These are phyloP conservation scores for Penicillium palitans DNA, from an alignment of 2,329 filamentous ascomycete genomes.

Conservation along the genomic window DNA sequence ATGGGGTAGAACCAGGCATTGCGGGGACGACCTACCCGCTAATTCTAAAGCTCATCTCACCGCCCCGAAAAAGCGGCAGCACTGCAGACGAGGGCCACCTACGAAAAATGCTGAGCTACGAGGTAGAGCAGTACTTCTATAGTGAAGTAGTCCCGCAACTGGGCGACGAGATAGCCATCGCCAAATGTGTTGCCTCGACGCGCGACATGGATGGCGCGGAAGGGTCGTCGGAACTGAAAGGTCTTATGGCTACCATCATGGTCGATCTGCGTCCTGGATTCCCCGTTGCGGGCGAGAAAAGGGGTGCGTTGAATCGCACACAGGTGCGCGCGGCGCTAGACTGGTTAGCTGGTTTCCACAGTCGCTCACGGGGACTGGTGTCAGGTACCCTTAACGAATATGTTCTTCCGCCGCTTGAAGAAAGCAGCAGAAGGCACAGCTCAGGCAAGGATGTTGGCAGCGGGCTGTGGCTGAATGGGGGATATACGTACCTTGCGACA, in stretches of 20 bases:
- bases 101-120: constrained; percentile 66
- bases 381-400: constrained; percentile 30
- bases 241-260: constrained; percentile 57
- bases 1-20: constrained; percentile 18
- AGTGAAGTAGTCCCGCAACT: constrained; percentile 55
- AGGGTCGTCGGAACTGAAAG: constrained; percentile 27
- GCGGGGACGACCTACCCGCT: constrained; percentile 34
- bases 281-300: constrained; percentile 51
- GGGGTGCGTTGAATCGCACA: constrained; percentile 43
- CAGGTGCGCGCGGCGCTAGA: constrained; percentile 58
- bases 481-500: constrained; percentile 69
- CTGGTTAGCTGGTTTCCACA: constrained; percentile 66
- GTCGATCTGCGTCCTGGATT: constrained; percentile 57
- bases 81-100: constrained; percentile 60
- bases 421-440: constrained; percentile 41
- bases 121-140: constrained; percentile 68
- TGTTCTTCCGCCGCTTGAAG: constrained; percentile 56
- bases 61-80: constrained; percentile 40
- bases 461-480: constrained; percentile 63
- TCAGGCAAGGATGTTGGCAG: constrained; percentile 16
- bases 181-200: constrained; percentile 52
- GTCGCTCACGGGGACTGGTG: constrained; percentile 49
- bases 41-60: constrained; percentile 62
- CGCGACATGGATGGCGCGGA: constrained; percentile 27
- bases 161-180: constrained; percentile 48